Evolutionary conservation across 1,284 basidiomycete genomes (phyloP).

Genomic region (Apiotrichum montevideense): DNA sequence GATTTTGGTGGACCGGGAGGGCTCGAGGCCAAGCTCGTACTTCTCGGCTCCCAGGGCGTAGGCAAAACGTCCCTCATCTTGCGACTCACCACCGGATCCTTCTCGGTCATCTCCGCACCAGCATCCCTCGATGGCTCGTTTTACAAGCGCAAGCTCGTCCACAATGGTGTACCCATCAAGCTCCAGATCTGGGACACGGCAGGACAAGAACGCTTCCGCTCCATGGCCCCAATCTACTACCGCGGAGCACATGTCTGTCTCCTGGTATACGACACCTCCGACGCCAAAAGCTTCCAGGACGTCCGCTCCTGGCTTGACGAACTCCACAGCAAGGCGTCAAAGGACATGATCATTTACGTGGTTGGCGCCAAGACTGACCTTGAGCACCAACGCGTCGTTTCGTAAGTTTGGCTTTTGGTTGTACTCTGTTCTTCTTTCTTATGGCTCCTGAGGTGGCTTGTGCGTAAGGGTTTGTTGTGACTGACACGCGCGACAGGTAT

Average conservation of each 20-base stretch:
- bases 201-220: constrained; percentile 93
- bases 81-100: constrained; percentile 85
- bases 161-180: constrained; percentile 81
- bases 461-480: background rate
- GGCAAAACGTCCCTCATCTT: constrained; percentile 92
- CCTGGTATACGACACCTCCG: constrained; percentile 51
- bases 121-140: constrained; percentile 94
- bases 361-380: constrained; percentile 44
- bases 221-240: constrained; percentile 69
- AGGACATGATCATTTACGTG: constrained; percentile 45
- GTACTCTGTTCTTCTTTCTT: background rate
- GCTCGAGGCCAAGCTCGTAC: constrained; percentile 91
- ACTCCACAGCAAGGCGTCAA: constrained; percentile 35
- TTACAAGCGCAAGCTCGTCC: constrained; percentile 85
- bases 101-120: constrained; percentile 69
- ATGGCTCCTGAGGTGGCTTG: background rate
- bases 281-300: constrained; percentile 79
- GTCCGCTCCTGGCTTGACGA: constrained; percentile 87
- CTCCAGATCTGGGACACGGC: constrained; percentile 84
- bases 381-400: constrained; percentile 25
- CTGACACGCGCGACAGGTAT: constrained; percentile 17
- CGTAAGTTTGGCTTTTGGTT: constrained; percentile 22
- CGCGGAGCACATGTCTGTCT: constrained; percentile 52
- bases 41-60: constrained; percentile 95
- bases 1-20: constrained; percentile 39